Percentiles rank a stretch among this genome's conserved stretches.
These are phyloP conservation scores for Fonsecaea pedrosoi DNA, from an alignment of 2,329 filamentous ascomycete genomes.

Conservation along the genomic window DNA sequence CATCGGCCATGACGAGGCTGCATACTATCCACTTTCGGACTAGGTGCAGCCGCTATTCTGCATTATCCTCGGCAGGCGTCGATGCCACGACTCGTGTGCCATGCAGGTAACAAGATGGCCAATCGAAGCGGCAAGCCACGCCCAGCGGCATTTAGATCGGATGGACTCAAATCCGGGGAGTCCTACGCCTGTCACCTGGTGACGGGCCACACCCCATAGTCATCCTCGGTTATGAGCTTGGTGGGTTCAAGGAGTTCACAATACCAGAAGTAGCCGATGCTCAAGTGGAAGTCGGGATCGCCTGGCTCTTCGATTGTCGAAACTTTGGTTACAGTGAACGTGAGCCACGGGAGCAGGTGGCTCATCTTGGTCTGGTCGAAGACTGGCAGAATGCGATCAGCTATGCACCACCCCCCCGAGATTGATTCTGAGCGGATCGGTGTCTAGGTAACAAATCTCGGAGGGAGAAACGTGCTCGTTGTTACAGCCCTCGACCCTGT, in stretches of 20 bases:
- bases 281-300: conserved; percentile 23
- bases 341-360: conserved; percentile 41
- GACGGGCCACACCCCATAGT: too few relatives aligned
- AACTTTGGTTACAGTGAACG: conserved; percentile 44
- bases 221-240: conserved; percentile 25
- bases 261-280: conserved; percentile 28
- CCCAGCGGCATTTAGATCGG: too few relatives aligned
- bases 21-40: too few relatives aligned
- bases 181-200: too few relatives aligned
- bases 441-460: conserved; percentile 49
- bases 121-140: too few relatives aligned
- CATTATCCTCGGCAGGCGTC: too few relatives aligned
- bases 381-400: conserved; percentile 50
- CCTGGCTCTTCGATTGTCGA: conserved; percentile 36
- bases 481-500: conserved; percentile 48
- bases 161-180: too few relatives aligned
- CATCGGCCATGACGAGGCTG: too few relatives aligned
- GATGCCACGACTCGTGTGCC: too few relatives aligned
- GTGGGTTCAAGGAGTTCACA: conserved; percentile 30
- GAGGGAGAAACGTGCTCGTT: conserved; percentile 48
- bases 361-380: conserved; percentile 43
- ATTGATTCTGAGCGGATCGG: conserved; percentile 46
- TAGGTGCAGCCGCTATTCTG: too few relatives aligned
- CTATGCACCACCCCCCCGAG: conserved; percentile 45
- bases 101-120: too few relatives aligned